phyloP scores from a whole-genome alignment of 345 rosid species.

The Bruguiera sexangula region DNA sequence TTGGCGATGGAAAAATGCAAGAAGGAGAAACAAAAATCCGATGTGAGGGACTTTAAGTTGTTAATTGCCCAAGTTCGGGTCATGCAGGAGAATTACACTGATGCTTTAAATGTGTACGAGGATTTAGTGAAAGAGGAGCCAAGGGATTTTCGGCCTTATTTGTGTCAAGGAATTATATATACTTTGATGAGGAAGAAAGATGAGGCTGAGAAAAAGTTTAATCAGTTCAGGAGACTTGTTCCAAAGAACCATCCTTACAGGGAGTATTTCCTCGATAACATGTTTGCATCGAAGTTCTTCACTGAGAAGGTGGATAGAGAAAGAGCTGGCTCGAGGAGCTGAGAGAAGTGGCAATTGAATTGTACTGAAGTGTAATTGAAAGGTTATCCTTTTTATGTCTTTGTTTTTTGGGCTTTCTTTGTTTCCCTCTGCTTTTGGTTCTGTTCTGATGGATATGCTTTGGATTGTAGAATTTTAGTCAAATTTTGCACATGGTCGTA shows the following conservation, averaged over 20 bases:
- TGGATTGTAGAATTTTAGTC: neutral
- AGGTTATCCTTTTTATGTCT: neutral
- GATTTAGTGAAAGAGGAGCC: conserved; percentile 87
- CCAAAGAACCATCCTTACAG: conserved; percentile 82
- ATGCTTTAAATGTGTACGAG: conserved; percentile 76
- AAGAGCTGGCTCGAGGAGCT: conserved; percentile 6
- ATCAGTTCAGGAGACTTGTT: conserved; percentile 72
- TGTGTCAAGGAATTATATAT: conserved; percentile 85
- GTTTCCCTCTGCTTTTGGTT: neutral
- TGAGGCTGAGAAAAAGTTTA: conserved; percentile 83
- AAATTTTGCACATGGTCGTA: neutral
- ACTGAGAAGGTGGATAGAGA: conserved; percentile 46
- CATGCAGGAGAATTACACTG: conserved; percentile 55
- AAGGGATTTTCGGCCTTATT: conserved; percentile 83
- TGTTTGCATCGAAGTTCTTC: conserved; percentile 61
- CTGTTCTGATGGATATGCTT: neutral
- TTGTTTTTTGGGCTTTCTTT: neutral
- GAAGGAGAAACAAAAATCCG: conserved; percentile 61
- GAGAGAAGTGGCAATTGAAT: neutral
- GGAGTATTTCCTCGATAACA: conserved; percentile 69
- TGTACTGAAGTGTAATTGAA: neutral
- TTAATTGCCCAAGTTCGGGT: conserved; percentile 73
- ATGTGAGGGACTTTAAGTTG: conserved; percentile 73
- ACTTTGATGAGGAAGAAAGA: conserved; percentile 67
- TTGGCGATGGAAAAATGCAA: conserved; percentile 69